Percentiles rank a stretch among this genome's conserved stretches.
Conservation (phyloP, 2,329 filamentous ascomycete species). For the Coccinonectria pachysandricola region DNA sequence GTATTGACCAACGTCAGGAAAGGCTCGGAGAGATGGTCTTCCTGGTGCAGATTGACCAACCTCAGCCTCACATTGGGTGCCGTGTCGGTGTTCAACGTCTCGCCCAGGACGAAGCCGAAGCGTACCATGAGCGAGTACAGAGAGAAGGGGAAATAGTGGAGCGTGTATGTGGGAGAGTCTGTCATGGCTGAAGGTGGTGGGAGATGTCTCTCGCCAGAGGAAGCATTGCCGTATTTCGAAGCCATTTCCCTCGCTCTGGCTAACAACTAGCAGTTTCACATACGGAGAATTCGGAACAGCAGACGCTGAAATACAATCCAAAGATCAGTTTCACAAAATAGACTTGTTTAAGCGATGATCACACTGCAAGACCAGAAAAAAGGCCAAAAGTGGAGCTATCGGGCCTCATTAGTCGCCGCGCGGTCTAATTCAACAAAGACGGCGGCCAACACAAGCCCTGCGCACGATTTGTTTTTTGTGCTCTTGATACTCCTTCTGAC, state of each 20-base stretch:
- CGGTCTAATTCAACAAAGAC: conserved; percentile 6
- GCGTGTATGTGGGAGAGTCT: conserved; percentile 12
- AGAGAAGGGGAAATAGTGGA: conserved; percentile 22
- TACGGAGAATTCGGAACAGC: no score
- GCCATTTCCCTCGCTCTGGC: no score
- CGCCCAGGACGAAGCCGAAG: conserved; percentile 18
- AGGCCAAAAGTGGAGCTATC: conserved; percentile 6
- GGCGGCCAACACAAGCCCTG: conserved; percentile 3
- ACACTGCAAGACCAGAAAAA: no score
- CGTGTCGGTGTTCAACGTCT: conserved; percentile 13
- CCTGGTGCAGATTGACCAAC: conserved; percentile 17
- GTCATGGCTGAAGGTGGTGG: conserved; percentile 8
- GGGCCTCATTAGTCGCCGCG: conserved; percentile 6
- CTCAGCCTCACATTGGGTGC: conserved; percentile 16
- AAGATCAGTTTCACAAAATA: no score
- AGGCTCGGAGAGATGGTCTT: conserved; percentile 18
- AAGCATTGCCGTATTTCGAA: no score
- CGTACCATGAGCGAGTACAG: conserved; percentile 23
- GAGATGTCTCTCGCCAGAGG: no score
- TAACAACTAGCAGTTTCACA: no score
- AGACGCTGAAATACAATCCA: no score
- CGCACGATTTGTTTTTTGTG: conserved; percentile 1
- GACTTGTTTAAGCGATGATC: no score
- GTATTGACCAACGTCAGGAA: conserved; percentile 19
- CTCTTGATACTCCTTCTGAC: background rate